phyloP scores from a whole-genome alignment of 2,329 filamentous ascomycete species.

The Myotisia sp. region DNA sequence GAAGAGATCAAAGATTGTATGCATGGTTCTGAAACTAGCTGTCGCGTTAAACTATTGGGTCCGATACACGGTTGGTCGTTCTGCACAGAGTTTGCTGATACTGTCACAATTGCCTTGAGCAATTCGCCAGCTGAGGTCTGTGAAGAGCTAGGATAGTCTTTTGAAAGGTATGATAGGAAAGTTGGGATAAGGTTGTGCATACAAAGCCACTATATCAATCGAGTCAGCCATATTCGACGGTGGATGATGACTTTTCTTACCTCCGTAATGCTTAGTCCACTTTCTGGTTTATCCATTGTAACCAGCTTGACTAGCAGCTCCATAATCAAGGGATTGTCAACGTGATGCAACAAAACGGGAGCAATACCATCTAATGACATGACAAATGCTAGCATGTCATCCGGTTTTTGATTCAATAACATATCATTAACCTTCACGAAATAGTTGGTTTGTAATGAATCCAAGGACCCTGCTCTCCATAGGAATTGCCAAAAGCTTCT shows the following conservation, averaged over 20 bases:
- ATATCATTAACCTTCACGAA: conserved; percentile 98
- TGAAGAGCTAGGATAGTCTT: conserved; percentile 73
- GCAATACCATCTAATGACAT: conserved; percentile 72
- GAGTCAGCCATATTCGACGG: conserved; percentile 3
- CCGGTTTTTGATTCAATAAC: conserved; percentile 94
- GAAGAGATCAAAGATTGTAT: conserved; percentile 72
- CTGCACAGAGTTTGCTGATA: conserved; percentile 93
- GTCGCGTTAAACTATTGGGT: conserved; percentile 87
- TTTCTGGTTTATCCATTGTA: conserved; percentile 82
- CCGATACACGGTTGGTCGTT: conserved; percentile 99
- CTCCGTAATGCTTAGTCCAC: conserved; percentile 84
- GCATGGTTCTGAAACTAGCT: conserved; percentile 77
- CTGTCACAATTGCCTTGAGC: conserved; percentile 95
- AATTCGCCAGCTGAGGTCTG: conserved; percentile 97
- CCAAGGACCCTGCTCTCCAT: conserved; percentile 66
- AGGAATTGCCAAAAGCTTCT: conserved; percentile 85
- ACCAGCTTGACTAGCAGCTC: conserved; percentile 93
- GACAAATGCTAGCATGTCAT: conserved; percentile 87
- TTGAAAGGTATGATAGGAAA: conserved; percentile 71
- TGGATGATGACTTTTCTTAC: conserved; percentile 35
- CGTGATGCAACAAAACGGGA: conserved; percentile 73
- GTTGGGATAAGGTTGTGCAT: conserved; percentile 75
- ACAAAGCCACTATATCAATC: conserved; percentile 61
- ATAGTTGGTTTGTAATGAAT: conserved; percentile 88
- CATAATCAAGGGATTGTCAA: conserved; percentile 98